Evolutionary conservation across 139 green algal species (phyloP), one percentile per base, ranked within the genome.

Genomic region (Tetradesmus obliquus): DNA sequence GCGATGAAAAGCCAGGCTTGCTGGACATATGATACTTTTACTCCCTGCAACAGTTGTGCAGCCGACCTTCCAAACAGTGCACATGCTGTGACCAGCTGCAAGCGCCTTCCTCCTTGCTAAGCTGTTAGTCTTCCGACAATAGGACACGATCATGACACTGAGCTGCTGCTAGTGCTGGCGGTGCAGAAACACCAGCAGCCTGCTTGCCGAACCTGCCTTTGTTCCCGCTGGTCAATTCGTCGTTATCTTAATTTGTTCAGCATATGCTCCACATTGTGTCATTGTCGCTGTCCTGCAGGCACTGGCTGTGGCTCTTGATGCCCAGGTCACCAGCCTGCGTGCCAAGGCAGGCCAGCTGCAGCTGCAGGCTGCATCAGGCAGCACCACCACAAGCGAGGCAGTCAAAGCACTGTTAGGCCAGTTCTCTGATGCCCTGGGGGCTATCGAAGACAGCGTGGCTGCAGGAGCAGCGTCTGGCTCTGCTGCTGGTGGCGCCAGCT

Each of bases 341-440:
- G 66, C 66, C 15, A 76, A 76, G 17, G 66, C 66, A 6, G 66
- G 66, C 3, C 66, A 76, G 66, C 15, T 76, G 66, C 66, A 76
- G 66, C 66, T 76, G 66, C 66, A 76, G 66, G 66, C 66, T 24
- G 66, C 66, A 76, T 76, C 66, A 45, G 74, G 74, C 74, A 85
- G 17, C 45, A 51, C 17, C 1, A 32, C 80, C 24, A 85, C 80
- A 3, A 62, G 80, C 74, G 24, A 82, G 74, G 74, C 74, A 82
- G 74, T 82, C 74, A 54, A 54, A 82, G n/a, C n/a, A 3, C n/a
- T 76, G 66, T 19, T 76, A 1, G 66, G 66, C 66, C 66, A 76
- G 66, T 76, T 76, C 17, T 76, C 66, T 24, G 66, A 76, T 76
- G 66, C 66, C 66, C n/a, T 76, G 3, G 66, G 66, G 1, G 13